Evolutionary conservation across 1,284 basidiomycete species (phyloP).

Genomic region (Apiotrichum gracile): DNA sequence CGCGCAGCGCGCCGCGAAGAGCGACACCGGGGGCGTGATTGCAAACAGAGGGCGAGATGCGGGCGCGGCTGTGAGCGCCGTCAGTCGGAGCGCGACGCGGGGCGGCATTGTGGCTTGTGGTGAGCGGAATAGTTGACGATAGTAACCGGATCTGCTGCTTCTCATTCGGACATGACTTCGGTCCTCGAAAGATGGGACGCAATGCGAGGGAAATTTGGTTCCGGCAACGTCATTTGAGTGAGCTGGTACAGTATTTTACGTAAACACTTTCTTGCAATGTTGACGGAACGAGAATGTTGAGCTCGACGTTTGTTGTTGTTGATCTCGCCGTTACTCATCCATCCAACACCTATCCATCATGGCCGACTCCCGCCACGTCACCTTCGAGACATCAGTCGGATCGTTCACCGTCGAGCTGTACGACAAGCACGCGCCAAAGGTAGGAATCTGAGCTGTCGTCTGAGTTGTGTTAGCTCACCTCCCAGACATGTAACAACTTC

Average conservation of each 20-base stretch:
- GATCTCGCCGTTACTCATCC: neutral
- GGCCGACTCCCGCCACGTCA: constrained; percentile 48
- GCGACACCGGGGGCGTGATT: neutral
- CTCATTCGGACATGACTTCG: too few species aligned
- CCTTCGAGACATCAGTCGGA: constrained; percentile 81
- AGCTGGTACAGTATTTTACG: too few species aligned
- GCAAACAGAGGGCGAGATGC: neutral
- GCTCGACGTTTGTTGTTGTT: neutral
- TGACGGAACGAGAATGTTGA: too few species aligned
- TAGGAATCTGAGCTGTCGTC: constrained; percentile 28
- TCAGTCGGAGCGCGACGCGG: neutral
- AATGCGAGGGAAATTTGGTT: too few species aligned
- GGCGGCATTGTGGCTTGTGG: neutral
- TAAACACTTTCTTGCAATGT: too few species aligned
- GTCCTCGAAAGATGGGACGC: too few species aligned
- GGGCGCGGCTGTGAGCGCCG: neutral
- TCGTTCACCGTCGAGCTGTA: constrained; percentile 84
- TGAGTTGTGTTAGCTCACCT: constrained; percentile 4
- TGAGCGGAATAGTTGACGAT: neutral
- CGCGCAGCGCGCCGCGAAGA: neutral
- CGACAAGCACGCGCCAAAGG: constrained; percentile 81
- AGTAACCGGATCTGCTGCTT: too few species aligned
- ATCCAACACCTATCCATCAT: neutral
- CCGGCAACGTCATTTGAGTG: too few species aligned
- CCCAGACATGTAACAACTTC: constrained; percentile 89